phyloP scores from a whole-genome alignment of 1,284 basidiomycete genomes.

The Neonothopanus nambi region DNA sequence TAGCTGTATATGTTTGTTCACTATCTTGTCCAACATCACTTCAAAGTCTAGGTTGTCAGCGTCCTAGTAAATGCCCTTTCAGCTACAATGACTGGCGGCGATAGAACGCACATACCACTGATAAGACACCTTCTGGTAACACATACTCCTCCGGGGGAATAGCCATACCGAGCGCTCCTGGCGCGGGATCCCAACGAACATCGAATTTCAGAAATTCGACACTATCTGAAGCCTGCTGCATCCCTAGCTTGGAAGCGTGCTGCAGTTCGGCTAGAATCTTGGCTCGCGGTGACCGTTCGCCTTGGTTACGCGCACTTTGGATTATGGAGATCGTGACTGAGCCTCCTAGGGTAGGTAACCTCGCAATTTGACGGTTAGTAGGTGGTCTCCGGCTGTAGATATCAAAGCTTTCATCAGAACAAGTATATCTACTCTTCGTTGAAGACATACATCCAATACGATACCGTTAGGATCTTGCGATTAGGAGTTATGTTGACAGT shows the following conservation, averaged over 20 bases:
- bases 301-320: constrained; percentile 36
- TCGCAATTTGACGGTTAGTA: constrained; percentile 39
- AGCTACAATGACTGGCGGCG: neutral
- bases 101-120: constrained; percentile 42
- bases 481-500: constrained; percentile 63
- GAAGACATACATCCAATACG: constrained; percentile 70
- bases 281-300: constrained; percentile 47
- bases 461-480: constrained; percentile 62
- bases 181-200: constrained; percentile 68
- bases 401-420: neutral
- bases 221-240: constrained; percentile 61
- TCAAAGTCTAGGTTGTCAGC: constrained; percentile 72
- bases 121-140: constrained; percentile 40
- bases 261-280: constrained; percentile 63
- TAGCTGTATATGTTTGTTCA: constrained; percentile 59
- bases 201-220: constrained; percentile 64
- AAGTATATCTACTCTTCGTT: constrained; percentile 2
- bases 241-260: constrained; percentile 56
- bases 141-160: constrained; percentile 45
- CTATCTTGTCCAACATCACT: constrained; percentile 54
- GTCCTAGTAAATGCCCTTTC: constrained; percentile 41
- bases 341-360: constrained; percentile 58
- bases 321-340: constrained; percentile 47
- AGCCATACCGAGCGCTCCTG: constrained; percentile 56
- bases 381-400: constrained; percentile 47